Base-by-base conservation (phyloP, 345 rosid genomes). In the Acer campestre region DNA sequence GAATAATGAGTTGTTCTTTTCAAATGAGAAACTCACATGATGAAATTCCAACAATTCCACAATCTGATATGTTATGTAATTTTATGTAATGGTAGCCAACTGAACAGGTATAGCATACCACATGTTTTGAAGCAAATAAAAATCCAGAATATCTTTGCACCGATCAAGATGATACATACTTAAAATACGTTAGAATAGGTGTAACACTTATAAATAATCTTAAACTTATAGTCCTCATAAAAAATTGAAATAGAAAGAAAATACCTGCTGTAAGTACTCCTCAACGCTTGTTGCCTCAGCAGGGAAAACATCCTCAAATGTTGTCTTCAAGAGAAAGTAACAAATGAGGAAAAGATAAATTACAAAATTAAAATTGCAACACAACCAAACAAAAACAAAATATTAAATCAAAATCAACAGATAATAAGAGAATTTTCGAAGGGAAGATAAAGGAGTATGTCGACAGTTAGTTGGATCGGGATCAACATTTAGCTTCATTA, bases 281-380 rank as follows among this genome's bases (percentile, higher is more conserved):
- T 96, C 99, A 75, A 96, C 88, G 59, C 93, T 94, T 0, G 95
- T 91, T 0, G 98, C 98, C 84, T 96, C 99, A 38, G 94, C 94
- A 16, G 99, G 98, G 85, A 96, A 94, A 58, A 94, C 99, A 87
- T 96, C 99, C 85, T 96, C 99, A 77, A 94, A 96, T 48, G 97
- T 90, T 13, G 98, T 89, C 99, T 96, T 61, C 59, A 77, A 72
- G 40, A 76, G 53, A 75, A 73, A 63, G 55, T 73, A 1, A 76
- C 42, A 78, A 73, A 35, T 16, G 3, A 55, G 38, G 35, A 61
- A 75, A 40, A 10, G 18, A 77, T 67, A 22, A 7, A 8, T 42
- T 11, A 31, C 9, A 22, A 71, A 59, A 46, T 75, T 70, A 17
- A 71, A 72, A 31, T 48, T 51, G 2, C 48, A 64, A 49, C 42